Evolutionary conservation across 2,329 filamentous ascomycete species (phyloP).

Genomic region (Nigrospora oryzae): DNA sequence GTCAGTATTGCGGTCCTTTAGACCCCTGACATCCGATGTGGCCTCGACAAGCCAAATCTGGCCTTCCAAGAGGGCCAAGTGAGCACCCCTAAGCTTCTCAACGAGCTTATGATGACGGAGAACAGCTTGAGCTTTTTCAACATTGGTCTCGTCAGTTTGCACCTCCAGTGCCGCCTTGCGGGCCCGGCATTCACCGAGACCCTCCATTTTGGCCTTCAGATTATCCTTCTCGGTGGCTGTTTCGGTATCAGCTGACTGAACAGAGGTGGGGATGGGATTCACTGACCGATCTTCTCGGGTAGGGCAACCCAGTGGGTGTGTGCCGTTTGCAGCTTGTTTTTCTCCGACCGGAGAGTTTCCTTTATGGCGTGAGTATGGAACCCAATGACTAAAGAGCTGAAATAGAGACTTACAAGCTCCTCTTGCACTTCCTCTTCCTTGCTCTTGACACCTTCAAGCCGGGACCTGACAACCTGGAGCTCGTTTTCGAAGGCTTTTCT

Average conservation of each 20-base stretch:
- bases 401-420: conserved; percentile 30
- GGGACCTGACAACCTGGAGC: conserved; percentile 23
- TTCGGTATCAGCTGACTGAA: not conserved
- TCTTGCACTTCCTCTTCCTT: conserved; percentile 33
- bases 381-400: no score
- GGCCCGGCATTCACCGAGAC: conserved; percentile 23
- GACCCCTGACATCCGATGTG: conserved; percentile 63
- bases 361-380: conserved; percentile 19
- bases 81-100: conserved; percentile 49
- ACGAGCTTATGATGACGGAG: conserved; percentile 51
- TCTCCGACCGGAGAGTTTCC: conserved; percentile 48
- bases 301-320: conserved; percentile 57
- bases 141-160: conserved; percentile 43
- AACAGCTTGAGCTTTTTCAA: conserved; percentile 47
- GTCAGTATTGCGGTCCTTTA: conserved; percentile 57
- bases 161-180: conserved; percentile 42
- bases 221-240: conserved; percentile 18
- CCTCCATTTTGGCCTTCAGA: conserved; percentile 20
- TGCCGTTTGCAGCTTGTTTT: conserved; percentile 58
- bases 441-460: conserved; percentile 26
- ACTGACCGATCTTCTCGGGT: conserved; percentile 61
- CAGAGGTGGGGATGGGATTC: not conserved
- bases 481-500: conserved; percentile 23
- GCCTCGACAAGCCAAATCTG: conserved; percentile 72
- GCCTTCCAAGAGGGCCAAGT: conserved; percentile 58